These are phyloP conservation scores for Pogostemon cablin DNA, from an alignment of 257 asterid species.

Conservation along the genomic window DNA sequence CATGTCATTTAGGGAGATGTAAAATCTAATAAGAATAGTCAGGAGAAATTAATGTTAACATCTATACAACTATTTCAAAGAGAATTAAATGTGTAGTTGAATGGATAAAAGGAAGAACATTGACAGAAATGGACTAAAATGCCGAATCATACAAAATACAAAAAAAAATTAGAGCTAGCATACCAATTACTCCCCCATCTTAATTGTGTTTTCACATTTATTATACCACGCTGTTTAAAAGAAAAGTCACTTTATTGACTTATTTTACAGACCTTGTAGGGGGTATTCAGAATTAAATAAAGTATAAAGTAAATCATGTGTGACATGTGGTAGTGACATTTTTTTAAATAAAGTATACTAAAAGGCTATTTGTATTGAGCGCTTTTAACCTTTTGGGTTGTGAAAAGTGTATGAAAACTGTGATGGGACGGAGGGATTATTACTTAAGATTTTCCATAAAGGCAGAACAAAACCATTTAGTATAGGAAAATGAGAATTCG, in stretches of 20 bases:
- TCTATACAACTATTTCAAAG: background rate
- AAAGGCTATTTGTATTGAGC: too few species aligned
- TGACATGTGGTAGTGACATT: too few species aligned
- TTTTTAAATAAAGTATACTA: too few species aligned
- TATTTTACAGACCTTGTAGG: too few species aligned
- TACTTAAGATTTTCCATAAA: background rate
- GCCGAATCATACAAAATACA: background rate
- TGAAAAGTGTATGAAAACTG: too few species aligned
- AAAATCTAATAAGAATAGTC: conserved; percentile 17
- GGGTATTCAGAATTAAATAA: too few species aligned
- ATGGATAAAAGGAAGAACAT: conserved; percentile 5
- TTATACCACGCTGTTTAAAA: too few species aligned
- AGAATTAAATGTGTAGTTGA: background rate
- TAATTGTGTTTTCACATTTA: too few species aligned
- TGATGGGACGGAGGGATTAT: background rate
- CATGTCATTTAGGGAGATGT: background rate
- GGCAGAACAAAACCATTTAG: conserved; percentile 10
- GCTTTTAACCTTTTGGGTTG: too few species aligned
- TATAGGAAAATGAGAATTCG: conserved; percentile 17
- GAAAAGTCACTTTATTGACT: too few species aligned
- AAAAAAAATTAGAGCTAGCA: background rate
- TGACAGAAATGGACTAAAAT: background rate
- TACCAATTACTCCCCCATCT: background rate
- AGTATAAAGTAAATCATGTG: too few species aligned
- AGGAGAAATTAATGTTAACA: background rate